Evolutionary conservation across 495 filamentous ascomycete genomes (phyloP), one percentile per base, ranked within the genome.

Genomic region (Penicillium turbatum): DNA sequence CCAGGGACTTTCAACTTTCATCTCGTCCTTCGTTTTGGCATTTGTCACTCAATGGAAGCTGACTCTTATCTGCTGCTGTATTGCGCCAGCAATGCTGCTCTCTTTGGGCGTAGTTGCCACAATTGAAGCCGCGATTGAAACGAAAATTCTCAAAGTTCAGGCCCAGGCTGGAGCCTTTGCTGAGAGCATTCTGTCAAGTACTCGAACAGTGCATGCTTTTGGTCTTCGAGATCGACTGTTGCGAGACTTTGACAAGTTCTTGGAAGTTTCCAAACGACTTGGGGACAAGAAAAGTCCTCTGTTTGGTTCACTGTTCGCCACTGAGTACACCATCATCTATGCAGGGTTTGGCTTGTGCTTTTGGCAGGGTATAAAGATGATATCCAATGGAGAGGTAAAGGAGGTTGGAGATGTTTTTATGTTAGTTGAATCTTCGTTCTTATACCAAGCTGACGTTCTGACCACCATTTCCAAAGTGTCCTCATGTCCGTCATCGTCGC

Each of bases 101-200:
- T 67, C 79, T 43, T 87, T 89, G 81, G 85, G 84, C 34, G 48
- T 53, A 6, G 17, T 21, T 13, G 13, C 55, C 5, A 48, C 46
- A 11, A 32, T 60, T 19, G 54, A 55, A 9, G 48, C 53, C 12
- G 85, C 79, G 53, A 87, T 76, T 60, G 87, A 82, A 55, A 86
- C 82, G 59, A 64, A 80, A 46, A 82, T 85, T 37, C 74, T 91
- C 30, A 71, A 82, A 38, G 76, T 86, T 0, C 89, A 90, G 59
- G 89, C 86, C 9, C 68, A 81, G 19, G 89, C 86, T 56, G 88
- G 88, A 35, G 85, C 84, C 0, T 76, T 92, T 24, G 88, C 85
- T 3, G 90, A 93, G 63, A 89, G 92, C 66, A 86, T 90, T 56
- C 79, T 95, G 53, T 87, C 83, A 55, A 90, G 86, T 21, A 82